phyloP scores from a whole-genome alignment of 805 yeast species.

The Cyberlindnera maclurae region DNA sequence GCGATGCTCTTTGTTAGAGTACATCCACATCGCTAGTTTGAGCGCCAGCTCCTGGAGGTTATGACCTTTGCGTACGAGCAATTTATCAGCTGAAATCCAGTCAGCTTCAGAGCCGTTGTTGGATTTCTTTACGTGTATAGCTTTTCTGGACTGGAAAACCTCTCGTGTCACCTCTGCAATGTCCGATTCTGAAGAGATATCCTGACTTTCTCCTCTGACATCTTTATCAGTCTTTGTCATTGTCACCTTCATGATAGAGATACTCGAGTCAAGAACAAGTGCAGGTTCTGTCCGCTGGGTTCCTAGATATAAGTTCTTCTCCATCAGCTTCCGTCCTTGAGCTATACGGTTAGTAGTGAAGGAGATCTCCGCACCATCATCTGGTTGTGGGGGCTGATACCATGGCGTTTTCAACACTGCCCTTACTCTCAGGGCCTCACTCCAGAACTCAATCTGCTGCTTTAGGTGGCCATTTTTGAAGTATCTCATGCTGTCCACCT shows the following conservation, averaged over 20 bases:
- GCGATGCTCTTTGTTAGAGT: constrained; percentile 4
- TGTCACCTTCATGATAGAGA: constrained; percentile 10
- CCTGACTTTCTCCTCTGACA: constrained; percentile 12
- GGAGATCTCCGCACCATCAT: constrained; percentile 1
- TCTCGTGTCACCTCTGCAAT: constrained; percentile 10
- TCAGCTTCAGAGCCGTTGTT: neutral
- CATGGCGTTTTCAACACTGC: constrained; percentile 27
- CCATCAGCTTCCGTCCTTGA: constrained; percentile 5
- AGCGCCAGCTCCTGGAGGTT: constrained; percentile 7
- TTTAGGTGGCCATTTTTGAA: constrained; percentile 19
- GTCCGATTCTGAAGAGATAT: constrained; percentile 5
- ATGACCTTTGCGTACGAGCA: neutral
- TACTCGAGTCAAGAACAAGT: constrained; percentile 18
- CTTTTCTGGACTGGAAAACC: constrained; percentile 1
- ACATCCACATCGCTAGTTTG: constrained; percentile 20
- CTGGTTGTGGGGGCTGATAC: constrained; percentile 22
- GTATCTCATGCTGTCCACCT: constrained; percentile 23
- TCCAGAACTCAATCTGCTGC: constrained; percentile 33
- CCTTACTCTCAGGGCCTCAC: constrained; percentile 20
- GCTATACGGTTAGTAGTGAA: constrained; percentile 3
- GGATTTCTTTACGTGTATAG: neutral
- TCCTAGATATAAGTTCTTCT: constrained; percentile 2
- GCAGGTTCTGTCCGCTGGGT: constrained; percentile 1
- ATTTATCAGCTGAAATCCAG: neutral
- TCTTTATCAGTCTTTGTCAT: constrained; percentile 3